phyloP scores from a whole-genome alignment of 2,329 filamentous ascomycete genomes.

The Davidsoniella eucalypti region DNA sequence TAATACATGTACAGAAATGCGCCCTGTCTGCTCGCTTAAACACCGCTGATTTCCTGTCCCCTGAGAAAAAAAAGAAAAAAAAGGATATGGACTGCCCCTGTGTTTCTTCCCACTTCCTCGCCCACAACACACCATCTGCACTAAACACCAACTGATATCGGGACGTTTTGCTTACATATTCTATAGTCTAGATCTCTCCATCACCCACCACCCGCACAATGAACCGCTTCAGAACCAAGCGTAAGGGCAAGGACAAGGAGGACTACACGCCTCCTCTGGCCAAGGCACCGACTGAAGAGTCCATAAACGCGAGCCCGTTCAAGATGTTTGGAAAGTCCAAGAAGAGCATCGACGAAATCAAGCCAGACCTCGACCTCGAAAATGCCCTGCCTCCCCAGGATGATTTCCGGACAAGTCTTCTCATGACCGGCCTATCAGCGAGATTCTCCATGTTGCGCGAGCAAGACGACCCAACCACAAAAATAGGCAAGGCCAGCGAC shows the following conservation, averaged over 20 bases:
- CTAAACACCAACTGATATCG: neutral
- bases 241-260: slow-evolving; percentile 49
- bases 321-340: slow-evolving; percentile 39
- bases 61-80: no score
- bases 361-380: slow-evolving; percentile 54
- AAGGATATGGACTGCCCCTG: no score
- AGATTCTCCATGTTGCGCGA: slow-evolving; percentile 94
- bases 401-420: slow-evolving; percentile 84
- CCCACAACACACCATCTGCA: neutral
- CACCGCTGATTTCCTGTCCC: no score
- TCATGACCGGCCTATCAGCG: slow-evolving; percentile 89
- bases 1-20: no score
- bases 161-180: neutral
- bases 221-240: slow-evolving; percentile 65
- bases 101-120: neutral
- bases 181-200: neutral
- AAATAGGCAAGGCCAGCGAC: slow-evolving; percentile 85
- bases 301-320: slow-evolving; percentile 28
- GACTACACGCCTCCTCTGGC: slow-evolving; percentile 22
- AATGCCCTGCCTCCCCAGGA: slow-evolving; percentile 64
- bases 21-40: no score
- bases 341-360: slow-evolving; percentile 38
- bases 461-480: slow-evolving; percentile 79
- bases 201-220: slow-evolving; percentile 26
- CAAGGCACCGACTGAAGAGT: slow-evolving; percentile 36